Conservation (phyloP, 306 rosid genomes). For the Acmispon strigosus region DNA sequence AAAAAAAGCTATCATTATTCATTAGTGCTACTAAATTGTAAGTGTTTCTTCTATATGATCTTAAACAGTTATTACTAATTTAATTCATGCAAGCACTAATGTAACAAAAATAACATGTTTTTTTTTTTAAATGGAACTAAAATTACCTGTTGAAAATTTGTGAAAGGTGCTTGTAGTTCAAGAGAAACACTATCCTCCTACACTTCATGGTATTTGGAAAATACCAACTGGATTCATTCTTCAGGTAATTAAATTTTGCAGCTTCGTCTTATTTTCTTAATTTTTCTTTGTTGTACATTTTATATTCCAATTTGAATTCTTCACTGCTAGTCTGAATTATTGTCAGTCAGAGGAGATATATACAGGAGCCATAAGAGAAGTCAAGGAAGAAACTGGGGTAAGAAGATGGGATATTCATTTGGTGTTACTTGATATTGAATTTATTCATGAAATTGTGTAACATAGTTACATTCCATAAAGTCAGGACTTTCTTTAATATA, state of each 20-base stretch:
- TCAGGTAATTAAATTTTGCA: slow-evolving; percentile 39
- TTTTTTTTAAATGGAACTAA: background rate
- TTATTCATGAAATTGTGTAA: background rate
- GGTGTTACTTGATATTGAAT: background rate
- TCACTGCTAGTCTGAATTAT: background rate
- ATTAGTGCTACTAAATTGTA: background rate
- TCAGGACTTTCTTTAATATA: background rate
- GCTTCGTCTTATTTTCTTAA: background rate
- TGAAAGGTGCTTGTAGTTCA: slow-evolving; percentile 75
- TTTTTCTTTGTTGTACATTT: background rate
- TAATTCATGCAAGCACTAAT: background rate
- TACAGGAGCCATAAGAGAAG: slow-evolving; percentile 76
- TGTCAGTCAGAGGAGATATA: slow-evolving; percentile 74
- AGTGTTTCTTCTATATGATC: background rate
- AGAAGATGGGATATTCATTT: background rate
- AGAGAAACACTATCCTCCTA: slow-evolving; percentile 57
- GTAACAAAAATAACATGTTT: background rate
- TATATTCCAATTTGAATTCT: background rate
- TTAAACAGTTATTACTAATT: background rate
- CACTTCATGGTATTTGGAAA: slow-evolving; percentile 58
- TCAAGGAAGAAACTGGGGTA: slow-evolving; percentile 87
- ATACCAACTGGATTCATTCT: slow-evolving; percentile 80
- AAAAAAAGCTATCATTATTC: too few relatives aligned
- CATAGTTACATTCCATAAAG: background rate
- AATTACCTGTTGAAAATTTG: background rate